These are phyloP conservation scores for Yamadazyma phyllophila DNA, from an alignment of 805 yeast species.

Conservation along the genomic window DNA sequence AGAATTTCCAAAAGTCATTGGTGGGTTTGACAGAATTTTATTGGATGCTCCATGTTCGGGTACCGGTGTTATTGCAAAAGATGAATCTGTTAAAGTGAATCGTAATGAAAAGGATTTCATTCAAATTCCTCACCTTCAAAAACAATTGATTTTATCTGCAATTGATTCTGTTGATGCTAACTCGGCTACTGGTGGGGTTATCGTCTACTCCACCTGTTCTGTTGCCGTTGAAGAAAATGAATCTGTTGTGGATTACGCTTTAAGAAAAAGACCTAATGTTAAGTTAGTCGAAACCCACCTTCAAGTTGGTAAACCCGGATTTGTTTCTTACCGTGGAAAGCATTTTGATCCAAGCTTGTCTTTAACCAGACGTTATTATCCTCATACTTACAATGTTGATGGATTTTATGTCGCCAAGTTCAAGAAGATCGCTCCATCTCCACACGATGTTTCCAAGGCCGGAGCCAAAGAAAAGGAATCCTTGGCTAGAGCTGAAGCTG, in stretches of 20 bases:
- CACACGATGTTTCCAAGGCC: slow-evolving; percentile 80
- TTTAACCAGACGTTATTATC: slow-evolving; percentile 92
- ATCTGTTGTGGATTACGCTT: slow-evolving; percentile 96
- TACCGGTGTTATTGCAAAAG: slow-evolving; percentile 98
- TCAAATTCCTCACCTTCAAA: slow-evolving; percentile 94
- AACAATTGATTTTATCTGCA: slow-evolving; percentile 88
- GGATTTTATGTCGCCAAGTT: slow-evolving; percentile 98
- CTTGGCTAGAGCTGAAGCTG: slow-evolving; percentile 76
- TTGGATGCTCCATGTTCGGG: slow-evolving; percentile 99
- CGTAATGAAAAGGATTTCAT: slow-evolving; percentile 96
- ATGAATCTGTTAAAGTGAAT: slow-evolving; percentile 87
- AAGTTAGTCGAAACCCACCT: slow-evolving; percentile 90
- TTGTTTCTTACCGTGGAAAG: slow-evolving; percentile 90
- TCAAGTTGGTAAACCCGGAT: slow-evolving; percentile 94
- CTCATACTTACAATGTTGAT: slow-evolving; percentile 97
- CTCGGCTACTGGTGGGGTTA: slow-evolving; percentile 87
- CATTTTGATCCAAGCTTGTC: slow-evolving; percentile 74
- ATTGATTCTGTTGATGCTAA: slow-evolving; percentile 96
- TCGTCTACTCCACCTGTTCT: slow-evolving; percentile 97
- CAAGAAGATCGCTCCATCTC: slow-evolving; percentile 83
- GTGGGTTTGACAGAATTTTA: slow-evolving; percentile 93
- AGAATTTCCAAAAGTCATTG: slow-evolving; percentile 96
- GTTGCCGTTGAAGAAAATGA: slow-evolving; percentile 98
- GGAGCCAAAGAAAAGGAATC: slow-evolving; percentile 86
- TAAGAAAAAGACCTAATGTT: slow-evolving; percentile 94